Evolutionary conservation across 2,329 filamentous ascomycete genomes (phyloP).

Genomic region (Curvularia lunata): DNA sequence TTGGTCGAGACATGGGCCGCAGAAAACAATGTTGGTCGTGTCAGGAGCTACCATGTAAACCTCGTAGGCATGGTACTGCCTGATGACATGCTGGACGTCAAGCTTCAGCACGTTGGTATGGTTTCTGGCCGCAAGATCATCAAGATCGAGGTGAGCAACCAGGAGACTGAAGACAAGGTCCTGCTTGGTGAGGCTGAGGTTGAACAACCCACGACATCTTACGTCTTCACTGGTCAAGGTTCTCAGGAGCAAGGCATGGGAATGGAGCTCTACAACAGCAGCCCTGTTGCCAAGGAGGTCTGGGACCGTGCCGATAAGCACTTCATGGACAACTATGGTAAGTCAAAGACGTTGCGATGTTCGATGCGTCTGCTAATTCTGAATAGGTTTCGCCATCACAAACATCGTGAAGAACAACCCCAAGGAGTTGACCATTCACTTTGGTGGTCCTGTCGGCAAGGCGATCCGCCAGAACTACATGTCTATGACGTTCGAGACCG

Average conservation of each 20-base stretch:
- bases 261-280: constrained; percentile 97
- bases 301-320: constrained; percentile 93
- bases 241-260: constrained; percentile 99
- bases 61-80: constrained; percentile 99
- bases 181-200: constrained; percentile 94
- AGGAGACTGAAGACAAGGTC: constrained; percentile 95
- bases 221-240: constrained; percentile 97
- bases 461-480: constrained; percentile 99
- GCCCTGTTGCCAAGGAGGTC: constrained; percentile 91
- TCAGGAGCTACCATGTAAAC: constrained; percentile 95
- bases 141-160: constrained; percentile 96
- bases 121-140: constrained; percentile 98
- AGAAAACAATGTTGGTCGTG: constrained; percentile 96
- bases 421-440: constrained; percentile 97
- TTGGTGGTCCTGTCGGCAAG: constrained; percentile 95
- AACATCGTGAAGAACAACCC: constrained; percentile 99
- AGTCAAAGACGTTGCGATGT: constrained; percentile 18
- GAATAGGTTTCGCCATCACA: constrained; percentile 88
- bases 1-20: constrained; percentile 98
- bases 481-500: constrained; percentile 99
- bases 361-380: constrained; percentile 23
- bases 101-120: constrained; percentile 96
- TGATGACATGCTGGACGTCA: constrained; percentile 93
- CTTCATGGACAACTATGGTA: constrained; percentile 97
- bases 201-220: constrained; percentile 94